Evolutionary conservation across 139 green algal genomes (phyloP), one percentile per base, ranked within the genome.

Genomic region (Protoeuglena noctilucae): DNA sequence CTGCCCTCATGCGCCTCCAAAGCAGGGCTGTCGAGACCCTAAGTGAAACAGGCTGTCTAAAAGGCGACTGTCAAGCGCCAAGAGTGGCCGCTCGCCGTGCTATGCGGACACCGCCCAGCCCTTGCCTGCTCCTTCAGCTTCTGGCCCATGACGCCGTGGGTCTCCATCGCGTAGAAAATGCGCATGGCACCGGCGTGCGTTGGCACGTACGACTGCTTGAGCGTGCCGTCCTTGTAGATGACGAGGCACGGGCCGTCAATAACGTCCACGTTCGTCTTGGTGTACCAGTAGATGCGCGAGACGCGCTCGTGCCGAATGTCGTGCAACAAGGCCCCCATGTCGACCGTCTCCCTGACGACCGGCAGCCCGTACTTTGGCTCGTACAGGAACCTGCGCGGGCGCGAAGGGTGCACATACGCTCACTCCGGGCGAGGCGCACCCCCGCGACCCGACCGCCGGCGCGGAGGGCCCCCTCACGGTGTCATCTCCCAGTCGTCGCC

Each of bases 191-290:
- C n/a, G n/a, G n/a, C n/a, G 21, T 56, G 40, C 1, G 58, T 29
- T 2, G 76, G 77, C 25, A 93, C 48, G 46, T 75, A 64, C 3
- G 63, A 62, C 62, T 93, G 79, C 48, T 68, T 65, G 26, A 84
- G 64, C 16, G 54, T 54, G 21, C 71, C 69, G 52, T 83, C 61
- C 0, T 41, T 46, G 47, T 79, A 72, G 22, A 65, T 28, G 1
- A 84, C 64, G n/a, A 90, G 54, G 61, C 81, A 90, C 34, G 72
- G 66, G 0, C 77, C 75, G 21, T 80, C 62, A 39, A 71, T n/a
- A n/a, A n/a, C n/a, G 34, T n/a, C 58, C 9, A 30, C 28, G 14
- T 25, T 39, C 16, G 26, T 30, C 43, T 2, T 51, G 40, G 0
- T 46, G 40, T 14, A 88, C 66, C 77, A 88, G 12, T 71, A 53